These are phyloP conservation scores for Penicillium sumatraense DNA, from an alignment of 2,329 filamentous ascomycete species.

Conservation along the genomic window DNA sequence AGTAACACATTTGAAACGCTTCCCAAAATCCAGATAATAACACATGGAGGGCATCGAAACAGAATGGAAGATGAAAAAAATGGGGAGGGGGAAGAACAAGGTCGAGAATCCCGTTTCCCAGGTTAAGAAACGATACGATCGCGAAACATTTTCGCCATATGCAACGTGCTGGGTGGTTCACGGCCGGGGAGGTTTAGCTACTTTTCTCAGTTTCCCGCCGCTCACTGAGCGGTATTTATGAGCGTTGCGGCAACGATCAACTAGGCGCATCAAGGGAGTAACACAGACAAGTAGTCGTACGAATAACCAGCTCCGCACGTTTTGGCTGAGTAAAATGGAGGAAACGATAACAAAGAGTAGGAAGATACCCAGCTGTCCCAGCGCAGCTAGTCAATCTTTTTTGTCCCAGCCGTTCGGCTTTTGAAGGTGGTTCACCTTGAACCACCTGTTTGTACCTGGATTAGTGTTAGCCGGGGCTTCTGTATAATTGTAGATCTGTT, in stretches of 20 bases:
- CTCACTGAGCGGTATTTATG: constrained; percentile 13
- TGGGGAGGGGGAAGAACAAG: neutral
- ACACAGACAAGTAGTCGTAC: constrained; percentile 10
- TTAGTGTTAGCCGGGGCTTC: constrained; percentile 6
- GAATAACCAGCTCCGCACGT: constrained; percentile 23
- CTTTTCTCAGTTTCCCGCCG: neutral
- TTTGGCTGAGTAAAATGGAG: constrained; percentile 26
- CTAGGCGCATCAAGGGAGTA: constrained; percentile 9
- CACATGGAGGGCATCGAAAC: constrained; percentile 16
- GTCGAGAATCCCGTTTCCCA: neutral
- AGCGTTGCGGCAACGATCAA: constrained; percentile 10
- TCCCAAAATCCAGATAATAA: constrained; percentile 20
- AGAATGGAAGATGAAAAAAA: neutral
- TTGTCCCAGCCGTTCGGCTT: constrained; percentile 87
- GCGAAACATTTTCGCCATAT: neutral
- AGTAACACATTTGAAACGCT: constrained; percentile 17
- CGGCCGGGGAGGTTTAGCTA: neutral
- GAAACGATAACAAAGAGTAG: constrained; percentile 24
- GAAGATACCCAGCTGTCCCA: constrained; percentile 26
- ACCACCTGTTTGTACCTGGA: constrained; percentile 81
- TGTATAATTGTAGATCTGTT: neutral
- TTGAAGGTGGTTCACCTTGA: constrained; percentile 76
- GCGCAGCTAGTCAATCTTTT: constrained; percentile 55
- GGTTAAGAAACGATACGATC: neutral
- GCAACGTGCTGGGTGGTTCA: neutral